Percentiles rank a stretch among this genome's conserved stretches.
These are phyloP conservation scores for Dillenia suffruticosa DNA, from an alignment of 164 flowering plant genomes.

Conservation along the genomic window DNA sequence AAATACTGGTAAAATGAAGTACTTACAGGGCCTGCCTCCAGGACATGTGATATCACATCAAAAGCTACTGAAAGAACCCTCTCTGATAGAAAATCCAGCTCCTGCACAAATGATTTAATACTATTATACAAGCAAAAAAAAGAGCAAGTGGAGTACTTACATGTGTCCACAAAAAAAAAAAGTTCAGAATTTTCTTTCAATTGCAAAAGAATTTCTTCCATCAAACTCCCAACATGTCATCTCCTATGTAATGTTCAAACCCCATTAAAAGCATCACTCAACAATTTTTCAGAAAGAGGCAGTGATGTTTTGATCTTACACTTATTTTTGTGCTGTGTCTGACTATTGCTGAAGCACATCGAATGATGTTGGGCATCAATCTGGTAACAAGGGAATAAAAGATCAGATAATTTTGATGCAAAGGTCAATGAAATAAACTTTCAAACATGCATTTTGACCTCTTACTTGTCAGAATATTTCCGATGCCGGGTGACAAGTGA, in stretches of 20 bases:
- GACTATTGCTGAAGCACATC: conserved; percentile 44
- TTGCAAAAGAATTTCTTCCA: too few species aligned
- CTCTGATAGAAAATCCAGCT: conserved; percentile 55
- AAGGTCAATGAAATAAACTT: neutral
- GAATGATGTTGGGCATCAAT: conserved; percentile 66
- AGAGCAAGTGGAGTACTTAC: too few species aligned
- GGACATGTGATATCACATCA: conserved; percentile 66
- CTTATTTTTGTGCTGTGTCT: conserved; percentile 36
- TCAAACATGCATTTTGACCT: neutral
- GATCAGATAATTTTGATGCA: neutral
- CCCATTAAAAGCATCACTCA: too few species aligned
- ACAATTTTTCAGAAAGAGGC: too few species aligned
- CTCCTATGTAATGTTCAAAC: too few species aligned
- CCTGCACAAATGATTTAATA: conserved; percentile 34
- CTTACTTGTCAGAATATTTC: conserved; percentile 68
- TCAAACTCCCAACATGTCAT: too few species aligned
- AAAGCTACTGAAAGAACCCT: conserved; percentile 64
- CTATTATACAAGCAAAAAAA: neutral
- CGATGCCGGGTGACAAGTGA: conserved; percentile 68
- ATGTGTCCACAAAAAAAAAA: too few species aligned
- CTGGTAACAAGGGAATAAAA: conserved; percentile 25
- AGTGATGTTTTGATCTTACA: conserved; percentile 34
- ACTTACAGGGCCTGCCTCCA: conserved; percentile 83
- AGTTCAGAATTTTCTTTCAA: too few species aligned
- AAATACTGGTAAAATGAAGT: conserved; percentile 1